A percentile compares a stretch with the other conserved stretches of the same genome.
These are phyloP conservation scores for Mycena indigotica DNA, from an alignment of 768 basidiomycete species.

Conservation along the genomic window DNA sequence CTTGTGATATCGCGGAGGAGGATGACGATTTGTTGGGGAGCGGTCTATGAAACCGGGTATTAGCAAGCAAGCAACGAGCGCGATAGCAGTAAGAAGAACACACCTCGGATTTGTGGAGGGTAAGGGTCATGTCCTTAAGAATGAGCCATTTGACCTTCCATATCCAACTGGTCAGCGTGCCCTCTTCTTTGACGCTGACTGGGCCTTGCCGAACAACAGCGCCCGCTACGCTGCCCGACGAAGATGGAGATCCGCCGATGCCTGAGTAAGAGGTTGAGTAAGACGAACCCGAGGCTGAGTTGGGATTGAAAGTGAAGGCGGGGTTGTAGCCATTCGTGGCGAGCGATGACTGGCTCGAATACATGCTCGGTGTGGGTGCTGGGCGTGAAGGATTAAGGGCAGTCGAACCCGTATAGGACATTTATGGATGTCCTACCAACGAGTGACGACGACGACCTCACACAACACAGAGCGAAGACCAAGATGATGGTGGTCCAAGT, in stretches of 20 bases:
- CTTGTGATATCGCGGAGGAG: constrained; percentile 76
- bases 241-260: constrained; percentile 72
- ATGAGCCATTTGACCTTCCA: constrained; percentile 92
- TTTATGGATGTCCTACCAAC: no score
- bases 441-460: background rate
- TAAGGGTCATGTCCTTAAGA: constrained; percentile 75
- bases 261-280: constrained; percentile 73
- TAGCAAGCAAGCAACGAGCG: constrained; percentile 12
- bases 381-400: constrained; percentile 79
- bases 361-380: constrained; percentile 52
- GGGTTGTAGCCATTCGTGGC: constrained; percentile 60
- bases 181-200: constrained; percentile 92
- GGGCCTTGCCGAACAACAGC: constrained; percentile 54
- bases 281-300: constrained; percentile 57
- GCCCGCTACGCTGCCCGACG: constrained; percentile 40
- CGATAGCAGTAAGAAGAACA: constrained; percentile 29
- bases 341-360: constrained; percentile 46
- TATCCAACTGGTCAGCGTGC: constrained; percentile 80
- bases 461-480: background rate
- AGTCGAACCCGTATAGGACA: constrained; percentile 30
- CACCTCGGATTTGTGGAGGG: constrained; percentile 92
- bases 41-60: constrained; percentile 38
- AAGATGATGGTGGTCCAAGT: background rate
- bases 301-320: constrained; percentile 55
- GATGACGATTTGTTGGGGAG: constrained; percentile 63